Evolutionary conservation across 2,329 filamentous ascomycete species (phyloP).

Genomic region (Cytospora piceae): DNA sequence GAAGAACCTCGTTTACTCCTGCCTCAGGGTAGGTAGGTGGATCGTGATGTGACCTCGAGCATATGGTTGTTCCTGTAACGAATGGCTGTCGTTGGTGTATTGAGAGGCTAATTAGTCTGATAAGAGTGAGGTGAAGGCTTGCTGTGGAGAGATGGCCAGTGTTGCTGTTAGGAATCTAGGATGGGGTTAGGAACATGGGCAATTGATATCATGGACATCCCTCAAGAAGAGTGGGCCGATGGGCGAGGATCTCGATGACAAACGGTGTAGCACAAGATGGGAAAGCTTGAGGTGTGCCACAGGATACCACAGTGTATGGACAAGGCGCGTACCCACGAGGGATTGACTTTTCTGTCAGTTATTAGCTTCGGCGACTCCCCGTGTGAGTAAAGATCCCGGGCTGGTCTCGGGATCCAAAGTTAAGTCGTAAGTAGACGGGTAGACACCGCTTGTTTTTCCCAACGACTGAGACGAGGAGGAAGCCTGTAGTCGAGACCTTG

Average conservation of each 20-base stretch:
- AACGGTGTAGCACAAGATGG: slow-evolving; percentile 25
- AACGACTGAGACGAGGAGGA: slow-evolving; percentile 5
- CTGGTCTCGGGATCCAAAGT: background rate
- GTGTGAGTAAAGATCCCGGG: background rate
- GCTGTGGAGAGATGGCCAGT: slow-evolving; percentile 16
- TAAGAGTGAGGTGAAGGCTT: slow-evolving; percentile 8
- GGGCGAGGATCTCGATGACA: slow-evolving; percentile 28
- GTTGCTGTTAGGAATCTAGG: slow-evolving; percentile 16
- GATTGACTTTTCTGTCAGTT: slow-evolving; percentile 22
- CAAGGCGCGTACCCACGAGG: slow-evolving; percentile 20
- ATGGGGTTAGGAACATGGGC: slow-evolving; percentile 18
- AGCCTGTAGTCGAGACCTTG: slow-evolving; percentile 10
- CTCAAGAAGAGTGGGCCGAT: slow-evolving; percentile 22
- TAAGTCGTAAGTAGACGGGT: background rate
- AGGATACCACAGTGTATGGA: slow-evolving; percentile 15
- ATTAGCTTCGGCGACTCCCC: slow-evolving; percentile 11
- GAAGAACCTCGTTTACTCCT: background rate
- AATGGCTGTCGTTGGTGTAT: background rate
- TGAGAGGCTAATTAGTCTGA: background rate
- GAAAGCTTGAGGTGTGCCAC: slow-evolving; percentile 26
- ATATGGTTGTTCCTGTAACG: slow-evolving; percentile 6
- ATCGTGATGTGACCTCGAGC: slow-evolving; percentile 5
- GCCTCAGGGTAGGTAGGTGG: background rate
- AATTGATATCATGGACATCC: slow-evolving; percentile 24
- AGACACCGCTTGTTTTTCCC: slow-evolving; percentile 6